Evolutionary conservation across 352 stramenopile species (phyloP).

Genomic region (Pythium diclinum): DNA sequence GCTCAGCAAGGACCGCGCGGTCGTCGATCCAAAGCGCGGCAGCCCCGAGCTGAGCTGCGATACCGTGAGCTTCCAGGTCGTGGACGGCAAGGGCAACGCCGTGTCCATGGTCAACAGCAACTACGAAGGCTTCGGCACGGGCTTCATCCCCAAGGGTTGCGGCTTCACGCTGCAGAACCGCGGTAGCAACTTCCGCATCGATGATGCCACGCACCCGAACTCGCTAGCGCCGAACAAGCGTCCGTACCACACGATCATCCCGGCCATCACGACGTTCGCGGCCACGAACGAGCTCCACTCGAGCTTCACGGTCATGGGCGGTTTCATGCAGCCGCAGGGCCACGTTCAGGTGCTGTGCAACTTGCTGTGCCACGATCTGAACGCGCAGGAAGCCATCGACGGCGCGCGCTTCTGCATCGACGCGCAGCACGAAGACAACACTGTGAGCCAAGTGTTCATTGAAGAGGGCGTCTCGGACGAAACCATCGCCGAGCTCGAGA

Average conservation of each 20-base stretch:
- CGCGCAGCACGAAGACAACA: slow-evolving; percentile 59
- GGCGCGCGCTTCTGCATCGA: slow-evolving; percentile 93
- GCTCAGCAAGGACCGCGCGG: slow-evolving; percentile 41
- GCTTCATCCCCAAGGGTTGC: slow-evolving; percentile 89
- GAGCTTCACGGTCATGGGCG: slow-evolving; percentile 89
- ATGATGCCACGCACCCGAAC: slow-evolving; percentile 89
- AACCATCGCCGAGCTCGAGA: slow-evolving; percentile 67
- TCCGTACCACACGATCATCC: slow-evolving; percentile 99
- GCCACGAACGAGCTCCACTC: slow-evolving; percentile 89
- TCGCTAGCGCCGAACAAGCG: slow-evolving; percentile 87
- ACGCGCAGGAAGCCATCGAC: slow-evolving; percentile 92
- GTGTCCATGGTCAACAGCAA: slow-evolving; percentile 98
- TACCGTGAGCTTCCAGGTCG: slow-evolving; percentile 96
- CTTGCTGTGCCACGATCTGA: slow-evolving; percentile 78
- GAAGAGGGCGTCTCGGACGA: slow-evolving; percentile 76
- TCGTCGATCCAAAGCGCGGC: slow-evolving; percentile 53
- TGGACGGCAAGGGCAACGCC: slow-evolving; percentile 93
- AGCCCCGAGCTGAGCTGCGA: slow-evolving; percentile 73
- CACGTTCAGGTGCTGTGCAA: slow-evolving; percentile 94
- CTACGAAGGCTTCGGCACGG: slow-evolving; percentile 96
- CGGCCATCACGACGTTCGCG: slow-evolving; percentile 87
- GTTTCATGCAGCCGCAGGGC: slow-evolving; percentile 97
- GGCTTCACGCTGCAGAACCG: slow-evolving; percentile 98
- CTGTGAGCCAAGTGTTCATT: slow-evolving; percentile 69
- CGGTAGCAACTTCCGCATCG: slow-evolving; percentile 92